phyloP scores from a whole-genome alignment of 129 eudicot genomes.

The Flaveria brownii region DNA sequence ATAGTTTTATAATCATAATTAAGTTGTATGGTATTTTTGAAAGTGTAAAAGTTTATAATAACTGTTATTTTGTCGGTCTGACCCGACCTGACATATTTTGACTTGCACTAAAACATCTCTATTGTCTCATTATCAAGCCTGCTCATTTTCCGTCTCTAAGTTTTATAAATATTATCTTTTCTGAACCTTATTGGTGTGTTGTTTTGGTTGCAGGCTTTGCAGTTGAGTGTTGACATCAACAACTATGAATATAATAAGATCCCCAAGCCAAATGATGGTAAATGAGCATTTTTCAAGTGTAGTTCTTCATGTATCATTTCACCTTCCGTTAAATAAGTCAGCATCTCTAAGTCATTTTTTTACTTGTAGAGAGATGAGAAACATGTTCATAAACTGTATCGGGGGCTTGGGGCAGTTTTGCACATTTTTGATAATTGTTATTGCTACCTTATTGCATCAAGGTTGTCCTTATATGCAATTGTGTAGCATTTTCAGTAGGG shows the following conservation, averaged over 20 bases:
- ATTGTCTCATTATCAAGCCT: neutral
- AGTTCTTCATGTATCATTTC: slow-evolving; percentile 11
- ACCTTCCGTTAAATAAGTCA: slow-evolving; percentile 13
- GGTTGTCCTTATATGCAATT: neutral
- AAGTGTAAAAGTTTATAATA: neutral
- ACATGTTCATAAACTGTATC: slow-evolving; percentile 6
- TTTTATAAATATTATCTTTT: neutral
- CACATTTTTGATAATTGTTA: neutral
- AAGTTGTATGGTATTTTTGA: neutral
- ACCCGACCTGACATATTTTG: neutral
- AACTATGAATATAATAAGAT: slow-evolving; percentile 73
- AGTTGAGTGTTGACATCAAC: slow-evolving; percentile 67
- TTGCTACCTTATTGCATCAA: neutral
- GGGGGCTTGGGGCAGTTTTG: neutral
- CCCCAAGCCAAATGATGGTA: slow-evolving; percentile 49
- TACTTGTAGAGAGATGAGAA: slow-evolving; percentile 1
- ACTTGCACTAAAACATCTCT: neutral
- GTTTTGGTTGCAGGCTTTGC: slow-evolving; percentile 61
- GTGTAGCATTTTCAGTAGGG: neutral
- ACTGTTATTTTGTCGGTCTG: neutral
- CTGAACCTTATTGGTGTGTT: slow-evolving; percentile 2
- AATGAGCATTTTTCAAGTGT: slow-evolving; percentile 8
- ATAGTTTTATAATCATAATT: slow-evolving; percentile 8
- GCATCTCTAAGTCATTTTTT: neutral
- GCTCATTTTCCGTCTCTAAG: neutral